Evolutionary conservation across 202 grass and related monocot species (phyloP).

Genomic region (Zizania palustris): DNA sequence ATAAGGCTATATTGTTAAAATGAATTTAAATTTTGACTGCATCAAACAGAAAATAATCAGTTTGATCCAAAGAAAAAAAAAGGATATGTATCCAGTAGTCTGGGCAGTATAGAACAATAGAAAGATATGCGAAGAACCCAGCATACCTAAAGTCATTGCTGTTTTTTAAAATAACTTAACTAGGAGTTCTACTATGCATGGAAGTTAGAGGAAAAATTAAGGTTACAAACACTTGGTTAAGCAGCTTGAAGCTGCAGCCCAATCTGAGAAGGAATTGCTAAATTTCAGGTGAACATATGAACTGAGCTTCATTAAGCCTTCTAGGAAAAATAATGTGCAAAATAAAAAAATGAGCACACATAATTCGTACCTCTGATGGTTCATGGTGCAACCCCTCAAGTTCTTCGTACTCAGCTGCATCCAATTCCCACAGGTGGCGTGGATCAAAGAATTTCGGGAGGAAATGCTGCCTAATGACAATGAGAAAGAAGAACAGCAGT

Average conservation of each 20-base stretch:
- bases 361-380: constrained; percentile 49
- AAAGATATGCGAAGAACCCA: neutral
- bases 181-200: too few species aligned
- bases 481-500: constrained; percentile 74
- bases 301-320: neutral
- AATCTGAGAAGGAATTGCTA: neutral
- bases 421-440: constrained; percentile 63
- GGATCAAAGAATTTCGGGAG: constrained; percentile 62
- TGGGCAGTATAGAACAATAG: neutral
- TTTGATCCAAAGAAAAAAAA: neutral
- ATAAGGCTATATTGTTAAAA: neutral
- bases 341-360: neutral
- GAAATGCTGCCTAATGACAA: constrained; percentile 72
- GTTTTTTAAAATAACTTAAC: too few species aligned
- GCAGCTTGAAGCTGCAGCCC: too few species aligned
- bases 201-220: too few species aligned
- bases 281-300: neutral
- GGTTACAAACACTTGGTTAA: too few species aligned
- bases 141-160: neutral
- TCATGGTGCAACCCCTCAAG: constrained; percentile 46
- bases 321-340: neutral
- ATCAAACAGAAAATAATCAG: neutral
- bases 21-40: neutral
- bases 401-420: constrained; percentile 89
- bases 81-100: neutral